These are phyloP conservation scores for Aspergillus sp. DNA, from an alignment of 2,329 filamentous ascomycete species.

Conservation along the genomic window DNA sequence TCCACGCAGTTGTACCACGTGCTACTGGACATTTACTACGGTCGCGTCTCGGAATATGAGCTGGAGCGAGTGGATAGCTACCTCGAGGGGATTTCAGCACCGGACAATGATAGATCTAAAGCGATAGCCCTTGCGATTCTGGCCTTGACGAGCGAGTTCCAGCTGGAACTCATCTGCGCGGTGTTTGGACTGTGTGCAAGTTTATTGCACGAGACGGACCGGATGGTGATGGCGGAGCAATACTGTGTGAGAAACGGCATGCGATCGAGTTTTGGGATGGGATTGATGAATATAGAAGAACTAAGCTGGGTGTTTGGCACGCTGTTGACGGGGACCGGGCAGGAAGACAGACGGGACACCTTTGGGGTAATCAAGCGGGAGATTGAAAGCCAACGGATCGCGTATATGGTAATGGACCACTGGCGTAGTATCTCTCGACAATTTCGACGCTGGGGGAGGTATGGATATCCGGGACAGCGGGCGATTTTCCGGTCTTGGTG, in stretches of 20 bases:
- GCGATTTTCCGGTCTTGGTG: not conserved
- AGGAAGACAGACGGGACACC: slow-evolving; percentile 7
- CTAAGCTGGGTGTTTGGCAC: slow-evolving; percentile 29
- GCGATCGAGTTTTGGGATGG: slow-evolving; percentile 15
- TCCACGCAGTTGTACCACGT: slow-evolving; percentile 28
- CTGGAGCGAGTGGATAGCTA: slow-evolving; percentile 14
- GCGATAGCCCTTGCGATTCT: slow-evolving; percentile 35
- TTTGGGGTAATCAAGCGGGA: slow-evolving; percentile 16
- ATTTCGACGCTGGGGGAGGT: slow-evolving; percentile 23
- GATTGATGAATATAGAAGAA: slow-evolving; percentile 19
- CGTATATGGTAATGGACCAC: slow-evolving; percentile 27
- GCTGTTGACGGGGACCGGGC: slow-evolving; percentile 20
- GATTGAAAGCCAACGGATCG: slow-evolving; percentile 24
- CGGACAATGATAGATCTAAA: slow-evolving; percentile 20
- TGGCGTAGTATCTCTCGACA: slow-evolving; percentile 33
- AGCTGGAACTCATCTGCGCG: slow-evolving; percentile 36
- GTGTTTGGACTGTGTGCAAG: slow-evolving; percentile 34
- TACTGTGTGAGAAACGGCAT: slow-evolving; percentile 9
- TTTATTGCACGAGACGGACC: slow-evolving; percentile 24
- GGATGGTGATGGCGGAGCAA: slow-evolving; percentile 12
- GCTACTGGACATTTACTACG: slow-evolving; percentile 25
- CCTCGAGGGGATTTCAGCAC: slow-evolving; percentile 13
- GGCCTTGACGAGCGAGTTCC: slow-evolving; percentile 32
- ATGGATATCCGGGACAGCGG: slow-evolving; percentile 2
- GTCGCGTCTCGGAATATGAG: slow-evolving; percentile 10